Percentiles rank a stretch among this genome's conserved stretches.
phyloP scores from a whole-genome alignment of 2,329 filamentous ascomycete species.

The Seiridium unicorne region DNA sequence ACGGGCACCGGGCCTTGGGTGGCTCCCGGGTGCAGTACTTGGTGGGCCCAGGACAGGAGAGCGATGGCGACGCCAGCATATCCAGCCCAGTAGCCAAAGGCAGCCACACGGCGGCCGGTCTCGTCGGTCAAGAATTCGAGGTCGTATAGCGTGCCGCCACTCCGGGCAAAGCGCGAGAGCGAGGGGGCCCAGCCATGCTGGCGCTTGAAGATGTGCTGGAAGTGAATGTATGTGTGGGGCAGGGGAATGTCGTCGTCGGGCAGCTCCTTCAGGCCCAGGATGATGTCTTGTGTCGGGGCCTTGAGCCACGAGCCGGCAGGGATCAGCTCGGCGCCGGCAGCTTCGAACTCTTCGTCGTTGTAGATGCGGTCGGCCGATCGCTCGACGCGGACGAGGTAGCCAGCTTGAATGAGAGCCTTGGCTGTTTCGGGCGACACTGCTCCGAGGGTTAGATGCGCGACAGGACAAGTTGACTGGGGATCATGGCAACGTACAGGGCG shows the following conservation, averaged over 20 bases:
- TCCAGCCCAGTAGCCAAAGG: slow-evolving; percentile 73
- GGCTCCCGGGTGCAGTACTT: slow-evolving; percentile 68
- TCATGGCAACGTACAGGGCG: not conserved
- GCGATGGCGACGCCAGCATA: slow-evolving; percentile 74
- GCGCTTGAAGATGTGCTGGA: slow-evolving; percentile 73
- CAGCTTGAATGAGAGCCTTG: slow-evolving; percentile 64
- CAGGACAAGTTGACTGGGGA: not conserved
- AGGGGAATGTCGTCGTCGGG: slow-evolving; percentile 61
- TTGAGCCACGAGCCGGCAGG: slow-evolving; percentile 66
- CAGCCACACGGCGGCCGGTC: slow-evolving; percentile 67
- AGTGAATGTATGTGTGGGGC: slow-evolving; percentile 70
- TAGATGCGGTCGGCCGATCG: slow-evolving; percentile 66
- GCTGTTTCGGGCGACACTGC: slow-evolving; percentile 36
- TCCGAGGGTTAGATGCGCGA: slow-evolving; percentile 8
- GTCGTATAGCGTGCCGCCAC: slow-evolving; percentile 76
- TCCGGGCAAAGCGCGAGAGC: slow-evolving; percentile 74
- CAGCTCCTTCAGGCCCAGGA: slow-evolving; percentile 77
- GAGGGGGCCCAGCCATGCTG: slow-evolving; percentile 78
- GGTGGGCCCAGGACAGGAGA: slow-evolving; percentile 79
- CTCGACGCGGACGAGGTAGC: slow-evolving; percentile 69
- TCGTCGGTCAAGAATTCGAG: slow-evolving; percentile 79
- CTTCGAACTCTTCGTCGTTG: slow-evolving; percentile 59
- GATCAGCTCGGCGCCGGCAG: slow-evolving; percentile 64
- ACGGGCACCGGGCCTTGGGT: slow-evolving; percentile 64
- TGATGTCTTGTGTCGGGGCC: slow-evolving; percentile 66